Conservation (phyloP, 2,329 filamentous ascomycete genomes). For the Fusarium sacchari region DNA sequence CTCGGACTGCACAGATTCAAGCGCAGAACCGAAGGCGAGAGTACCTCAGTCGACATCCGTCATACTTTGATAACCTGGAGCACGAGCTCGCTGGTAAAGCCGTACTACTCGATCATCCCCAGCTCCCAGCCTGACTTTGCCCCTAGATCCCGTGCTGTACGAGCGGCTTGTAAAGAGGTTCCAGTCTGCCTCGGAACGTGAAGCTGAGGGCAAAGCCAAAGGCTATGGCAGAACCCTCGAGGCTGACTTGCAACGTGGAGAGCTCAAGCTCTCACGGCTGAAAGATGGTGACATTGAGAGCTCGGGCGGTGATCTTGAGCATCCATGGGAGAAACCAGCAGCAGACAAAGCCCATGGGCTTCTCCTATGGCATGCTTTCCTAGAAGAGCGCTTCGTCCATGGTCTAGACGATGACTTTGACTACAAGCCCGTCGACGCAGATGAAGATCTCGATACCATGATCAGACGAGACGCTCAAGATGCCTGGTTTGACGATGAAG, state of each 20-base stretch:
- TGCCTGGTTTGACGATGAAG: conserved; percentile 82
- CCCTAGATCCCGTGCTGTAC: conserved; percentile 81
- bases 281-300: conserved; percentile 20
- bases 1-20: conserved; percentile 59
- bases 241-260: conserved; percentile 78
- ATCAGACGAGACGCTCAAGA: conserved; percentile 73
- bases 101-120: background rate
- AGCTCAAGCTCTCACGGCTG: conserved; percentile 75
- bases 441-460: conserved; percentile 75
- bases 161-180: conserved; percentile 82
- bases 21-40: conserved; percentile 81
- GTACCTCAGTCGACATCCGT: conserved; percentile 77
- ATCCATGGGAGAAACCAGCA: conserved; percentile 46
- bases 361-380: conserved; percentile 75
- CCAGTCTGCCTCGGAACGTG: conserved; percentile 77
- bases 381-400: conserved; percentile 77
- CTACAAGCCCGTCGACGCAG: conserved; percentile 75
- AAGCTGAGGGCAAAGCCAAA: conserved; percentile 76
- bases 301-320: conserved; percentile 49
- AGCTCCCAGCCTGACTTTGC: conserved; percentile 11
- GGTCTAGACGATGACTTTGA: conserved; percentile 84
- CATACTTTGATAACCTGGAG: conserved; percentile 71
- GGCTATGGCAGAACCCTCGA: conserved; percentile 84
- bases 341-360: conserved; percentile 70
- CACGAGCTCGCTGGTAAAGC: conserved; percentile 63